These are phyloP conservation scores for Luffa acutangula DNA, from an alignment of 306 rosid species.

Conservation along the genomic window DNA sequence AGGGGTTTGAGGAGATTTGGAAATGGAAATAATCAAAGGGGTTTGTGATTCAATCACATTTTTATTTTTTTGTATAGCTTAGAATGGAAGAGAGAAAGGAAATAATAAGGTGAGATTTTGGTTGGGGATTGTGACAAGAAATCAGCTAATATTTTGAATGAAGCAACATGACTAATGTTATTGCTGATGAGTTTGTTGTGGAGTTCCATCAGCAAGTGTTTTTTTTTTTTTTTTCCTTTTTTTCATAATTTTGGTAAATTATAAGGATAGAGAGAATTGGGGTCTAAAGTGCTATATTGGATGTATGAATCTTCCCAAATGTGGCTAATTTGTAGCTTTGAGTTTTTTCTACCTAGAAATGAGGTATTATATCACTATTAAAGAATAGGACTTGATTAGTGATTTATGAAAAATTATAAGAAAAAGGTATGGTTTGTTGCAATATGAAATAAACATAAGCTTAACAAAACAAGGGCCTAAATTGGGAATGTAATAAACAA, in stretches of 20 bases:
- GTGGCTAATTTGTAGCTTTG: background rate
- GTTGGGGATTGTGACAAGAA: conserved; percentile 10
- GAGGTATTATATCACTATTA: too few species aligned
- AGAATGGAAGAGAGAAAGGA: background rate
- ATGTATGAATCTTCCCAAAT: background rate
- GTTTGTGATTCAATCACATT: background rate
- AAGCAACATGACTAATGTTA: background rate
- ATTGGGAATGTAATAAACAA: too few species aligned
- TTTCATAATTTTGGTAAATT: background rate
- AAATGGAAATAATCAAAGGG: background rate
- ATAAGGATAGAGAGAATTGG: background rate
- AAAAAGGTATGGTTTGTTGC: too few species aligned
- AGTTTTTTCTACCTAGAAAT: too few species aligned
- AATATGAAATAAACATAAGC: too few species aligned
- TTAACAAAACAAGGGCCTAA: too few species aligned
- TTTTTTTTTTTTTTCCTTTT: background rate
- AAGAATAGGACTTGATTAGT: too few species aligned
- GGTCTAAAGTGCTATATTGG: background rate
- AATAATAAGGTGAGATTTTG: background rate
- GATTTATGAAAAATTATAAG: too few species aligned
- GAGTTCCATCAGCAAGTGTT: background rate
- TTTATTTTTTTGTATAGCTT: background rate
- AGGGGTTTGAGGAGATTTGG: background rate
- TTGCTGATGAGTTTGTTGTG: background rate
- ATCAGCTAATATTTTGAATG: conserved; percentile 6